Evolutionary conservation across 2,329 filamentous ascomycete species (phyloP).

Genomic region (Polytolypa hystricis): DNA sequence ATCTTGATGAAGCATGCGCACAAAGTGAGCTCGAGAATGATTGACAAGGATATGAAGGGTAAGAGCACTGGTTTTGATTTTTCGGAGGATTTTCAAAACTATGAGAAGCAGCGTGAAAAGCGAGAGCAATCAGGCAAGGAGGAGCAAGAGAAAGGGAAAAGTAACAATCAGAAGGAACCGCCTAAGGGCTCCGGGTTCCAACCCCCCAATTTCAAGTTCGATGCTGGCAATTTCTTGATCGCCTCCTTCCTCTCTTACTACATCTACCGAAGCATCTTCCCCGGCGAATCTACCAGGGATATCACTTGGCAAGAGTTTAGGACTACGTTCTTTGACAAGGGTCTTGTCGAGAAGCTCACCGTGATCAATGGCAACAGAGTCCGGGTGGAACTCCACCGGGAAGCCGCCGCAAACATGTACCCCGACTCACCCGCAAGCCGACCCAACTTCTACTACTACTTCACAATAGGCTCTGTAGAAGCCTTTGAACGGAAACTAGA

Average conservation of each 20-base stretch:
- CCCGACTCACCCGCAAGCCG: constrained; percentile 62
- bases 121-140: constrained; percentile 16
- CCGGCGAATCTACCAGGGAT: constrained; percentile 57
- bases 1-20: constrained; percentile 46
- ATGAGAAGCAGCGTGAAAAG: constrained; percentile 27
- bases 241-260: constrained; percentile 52
- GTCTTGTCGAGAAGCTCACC: constrained; percentile 82
- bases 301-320: constrained; percentile 98
- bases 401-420: constrained; percentile 60
- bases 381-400: constrained; percentile 66
- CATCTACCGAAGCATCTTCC: constrained; percentile 53
- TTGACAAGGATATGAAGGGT: constrained; percentile 14
- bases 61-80: constrained; percentile 4
- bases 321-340: constrained; percentile 89
- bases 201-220: constrained; percentile 39
- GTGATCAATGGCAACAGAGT: constrained; percentile 70
- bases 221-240: constrained; percentile 46
- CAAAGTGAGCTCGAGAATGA: too few relatives aligned
- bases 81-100: constrained; percentile 18
- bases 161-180: constrained; percentile 18
- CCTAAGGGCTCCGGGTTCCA: constrained; percentile 21
- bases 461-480: constrained; percentile 90
- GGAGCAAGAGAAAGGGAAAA: constrained; percentile 20
- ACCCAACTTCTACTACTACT: constrained; percentile 72
- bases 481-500: constrained; percentile 84